phyloP scores from a whole-genome alignment of 768 basidiomycete genomes.

The Zangia roseola region DNA sequence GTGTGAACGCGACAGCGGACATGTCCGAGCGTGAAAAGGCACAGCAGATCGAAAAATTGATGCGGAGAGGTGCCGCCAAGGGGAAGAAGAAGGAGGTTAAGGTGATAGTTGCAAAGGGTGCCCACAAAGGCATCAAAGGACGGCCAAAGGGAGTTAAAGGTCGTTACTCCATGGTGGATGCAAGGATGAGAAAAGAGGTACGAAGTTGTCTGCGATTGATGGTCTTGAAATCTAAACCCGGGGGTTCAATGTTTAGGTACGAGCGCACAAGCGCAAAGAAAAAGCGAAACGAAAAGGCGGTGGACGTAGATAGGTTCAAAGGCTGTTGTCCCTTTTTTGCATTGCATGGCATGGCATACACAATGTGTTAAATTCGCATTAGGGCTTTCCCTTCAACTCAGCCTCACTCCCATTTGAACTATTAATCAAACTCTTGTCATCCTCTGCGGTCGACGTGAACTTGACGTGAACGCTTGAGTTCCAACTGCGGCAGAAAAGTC shows the following conservation, averaged over 20 bases:
- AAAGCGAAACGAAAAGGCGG: slow-evolving; percentile 61
- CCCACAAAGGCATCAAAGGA: slow-evolving; percentile 86
- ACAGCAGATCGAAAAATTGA: slow-evolving; percentile 86
- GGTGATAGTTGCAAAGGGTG: slow-evolving; percentile 89
- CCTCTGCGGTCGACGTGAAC: too few relatives aligned
- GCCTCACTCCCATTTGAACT: too few relatives aligned
- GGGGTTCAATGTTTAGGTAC: slow-evolving; percentile 54
- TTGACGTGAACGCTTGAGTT: slow-evolving; percentile 68
- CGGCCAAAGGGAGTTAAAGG: slow-evolving; percentile 96
- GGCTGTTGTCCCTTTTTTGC: not conserved
- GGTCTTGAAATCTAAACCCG: slow-evolving; percentile 1
- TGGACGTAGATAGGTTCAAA: slow-evolving; percentile 33
- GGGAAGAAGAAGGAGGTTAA: slow-evolving; percentile 77
- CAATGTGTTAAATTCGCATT: too few relatives aligned
- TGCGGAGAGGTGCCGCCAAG: slow-evolving; percentile 74
- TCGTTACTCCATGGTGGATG: slow-evolving; percentile 90
- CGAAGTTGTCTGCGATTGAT: not conserved
- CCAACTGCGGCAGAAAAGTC: slow-evolving; percentile 67
- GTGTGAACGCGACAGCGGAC: slow-evolving; percentile 82
- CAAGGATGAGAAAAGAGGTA: slow-evolving; percentile 92
- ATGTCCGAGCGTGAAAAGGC: slow-evolving; percentile 96
- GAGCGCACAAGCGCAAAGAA: slow-evolving; percentile 78
- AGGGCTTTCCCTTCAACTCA: too few relatives aligned
- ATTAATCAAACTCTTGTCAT: too few relatives aligned
- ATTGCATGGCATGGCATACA: not conserved